phyloP scores from a whole-genome alignment of 805 yeast species.

The Schwanniomyces sp. region DNA sequence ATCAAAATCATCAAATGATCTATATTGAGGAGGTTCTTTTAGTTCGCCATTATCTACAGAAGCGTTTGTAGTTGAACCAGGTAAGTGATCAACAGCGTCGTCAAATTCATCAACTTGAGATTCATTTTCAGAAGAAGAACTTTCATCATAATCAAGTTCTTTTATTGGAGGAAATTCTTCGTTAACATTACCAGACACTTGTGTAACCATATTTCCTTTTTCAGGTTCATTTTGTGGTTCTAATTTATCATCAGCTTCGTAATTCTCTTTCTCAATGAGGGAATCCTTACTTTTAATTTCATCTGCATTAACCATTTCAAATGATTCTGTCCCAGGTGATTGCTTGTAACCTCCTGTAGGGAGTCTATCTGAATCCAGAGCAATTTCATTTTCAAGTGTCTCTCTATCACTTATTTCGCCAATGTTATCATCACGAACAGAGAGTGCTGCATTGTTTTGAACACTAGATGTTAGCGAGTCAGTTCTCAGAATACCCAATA shows the following conservation, averaged over 20 bases:
- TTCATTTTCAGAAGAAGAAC: conserved; percentile 44
- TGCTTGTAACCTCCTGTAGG: conserved; percentile 35
- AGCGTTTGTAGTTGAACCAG: not conserved
- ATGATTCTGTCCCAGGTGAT: conserved; percentile 51
- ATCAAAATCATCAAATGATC: conserved; percentile 29
- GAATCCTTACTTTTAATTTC: conserved; percentile 31
- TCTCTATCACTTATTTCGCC: conserved; percentile 45
- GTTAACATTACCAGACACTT: conserved; percentile 12
- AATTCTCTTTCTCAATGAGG: not conserved
- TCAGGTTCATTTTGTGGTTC: not conserved
- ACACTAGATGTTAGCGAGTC: conserved; percentile 87
- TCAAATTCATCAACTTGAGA: conserved; percentile 35
- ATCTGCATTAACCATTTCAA: conserved; percentile 53
- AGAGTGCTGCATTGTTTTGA: conserved; percentile 86
- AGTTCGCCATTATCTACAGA: not conserved
- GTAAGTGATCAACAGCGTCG: conserved; percentile 34
- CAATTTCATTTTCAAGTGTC: conserved; percentile 27
- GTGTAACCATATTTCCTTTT: not conserved
- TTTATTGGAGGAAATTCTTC: conserved; percentile 65
- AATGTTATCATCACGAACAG: conserved; percentile 74
- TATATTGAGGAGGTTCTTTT: not conserved
- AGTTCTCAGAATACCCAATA: conserved; percentile 57
- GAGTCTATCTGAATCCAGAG: conserved; percentile 3
- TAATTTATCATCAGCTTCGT: not conserved
- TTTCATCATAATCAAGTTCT: conserved; percentile 55